These are phyloP conservation scores for Penicillium parvum DNA, from an alignment of 495 filamentous ascomycete genomes.

Conservation along the genomic window DNA sequence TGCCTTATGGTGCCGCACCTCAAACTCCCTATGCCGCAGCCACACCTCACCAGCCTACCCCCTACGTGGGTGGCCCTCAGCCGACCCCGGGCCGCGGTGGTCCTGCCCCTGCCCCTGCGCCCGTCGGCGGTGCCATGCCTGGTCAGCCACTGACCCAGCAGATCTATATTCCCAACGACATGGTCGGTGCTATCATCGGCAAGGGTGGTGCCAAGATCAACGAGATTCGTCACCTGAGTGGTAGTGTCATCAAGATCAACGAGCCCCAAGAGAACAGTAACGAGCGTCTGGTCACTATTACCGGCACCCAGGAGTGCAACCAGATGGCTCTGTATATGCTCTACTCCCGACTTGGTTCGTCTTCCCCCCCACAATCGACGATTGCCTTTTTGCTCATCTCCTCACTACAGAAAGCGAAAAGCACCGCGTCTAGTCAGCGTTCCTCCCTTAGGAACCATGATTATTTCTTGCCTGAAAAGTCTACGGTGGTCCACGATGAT, in stretches of 20 bases:
- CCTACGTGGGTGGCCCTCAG: constrained; percentile 53
- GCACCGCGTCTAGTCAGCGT: constrained; percentile 52
- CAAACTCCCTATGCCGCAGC: constrained; percentile 63
- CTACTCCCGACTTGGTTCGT: constrained; percentile 91
- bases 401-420: constrained; percentile 70
- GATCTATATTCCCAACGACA: constrained; percentile 98
- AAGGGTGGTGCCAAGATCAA: constrained; percentile 99
- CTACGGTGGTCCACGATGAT: constrained; percentile 34
- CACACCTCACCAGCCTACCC: constrained; percentile 72
- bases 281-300: constrained; percentile 94
- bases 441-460: constrained; percentile 10
- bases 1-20: constrained; percentile 72
- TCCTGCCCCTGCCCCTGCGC: constrained; percentile 52
- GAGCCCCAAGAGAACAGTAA: constrained; percentile 99
- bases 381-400: constrained; percentile 10
- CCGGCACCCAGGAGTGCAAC: constrained; percentile 95
- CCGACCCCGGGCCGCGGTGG: constrained; percentile 50
- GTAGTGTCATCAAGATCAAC: constrained; percentile 99
- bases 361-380: neutral
- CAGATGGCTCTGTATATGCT: constrained; percentile 99
- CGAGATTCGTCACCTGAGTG: constrained; percentile 92
- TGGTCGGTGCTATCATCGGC: constrained; percentile 98
- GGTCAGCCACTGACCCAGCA: constrained; percentile 93
- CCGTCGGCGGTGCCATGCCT: constrained; percentile 70
- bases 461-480: constrained; percentile 25